phyloP scores from a whole-genome alignment of 306 rosid species.

The Quercus robur region DNA sequence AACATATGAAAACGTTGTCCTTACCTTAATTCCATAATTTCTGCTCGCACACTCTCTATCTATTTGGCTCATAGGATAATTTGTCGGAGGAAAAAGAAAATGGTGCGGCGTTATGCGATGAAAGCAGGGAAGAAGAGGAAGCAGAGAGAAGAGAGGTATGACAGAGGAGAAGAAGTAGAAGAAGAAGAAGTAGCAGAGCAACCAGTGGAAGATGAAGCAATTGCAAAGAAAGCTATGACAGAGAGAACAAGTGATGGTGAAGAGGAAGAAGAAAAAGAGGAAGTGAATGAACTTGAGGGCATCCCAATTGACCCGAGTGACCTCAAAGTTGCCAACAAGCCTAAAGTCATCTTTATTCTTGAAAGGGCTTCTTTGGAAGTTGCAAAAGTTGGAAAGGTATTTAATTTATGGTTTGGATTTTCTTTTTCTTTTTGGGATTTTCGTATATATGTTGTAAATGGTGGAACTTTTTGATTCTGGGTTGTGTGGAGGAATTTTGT shows the following conservation, averaged over 20 bases:
- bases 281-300: constrained; percentile 41
- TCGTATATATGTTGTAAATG: too few relatives aligned
- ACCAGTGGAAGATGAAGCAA: not conserved
- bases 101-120: constrained; percentile 49
- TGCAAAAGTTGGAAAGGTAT: constrained; percentile 89
- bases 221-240: constrained; percentile 15
- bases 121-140: constrained; percentile 49
- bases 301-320: constrained; percentile 43
- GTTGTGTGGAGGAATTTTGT: too few relatives aligned
- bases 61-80: not conserved
- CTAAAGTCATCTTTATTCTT: constrained; percentile 65
- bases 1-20: too few relatives aligned
- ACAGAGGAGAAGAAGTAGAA: constrained; percentile 20
- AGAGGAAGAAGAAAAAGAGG: constrained; percentile 9
- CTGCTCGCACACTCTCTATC: too few relatives aligned
- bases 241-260: not conserved
- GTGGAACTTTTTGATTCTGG: too few relatives aligned
- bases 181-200: constrained; percentile 14
- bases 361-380: constrained; percentile 84
- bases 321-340: constrained; percentile 14
- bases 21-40: too few relatives aligned
- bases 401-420: not conserved
- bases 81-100: not conserved
- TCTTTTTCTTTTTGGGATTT: not conserved
- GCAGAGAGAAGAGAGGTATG: constrained; percentile 35